Conservation (phyloP, 2,329 filamentous ascomycete genomes). For the Fusarium xylarioides region DNA sequence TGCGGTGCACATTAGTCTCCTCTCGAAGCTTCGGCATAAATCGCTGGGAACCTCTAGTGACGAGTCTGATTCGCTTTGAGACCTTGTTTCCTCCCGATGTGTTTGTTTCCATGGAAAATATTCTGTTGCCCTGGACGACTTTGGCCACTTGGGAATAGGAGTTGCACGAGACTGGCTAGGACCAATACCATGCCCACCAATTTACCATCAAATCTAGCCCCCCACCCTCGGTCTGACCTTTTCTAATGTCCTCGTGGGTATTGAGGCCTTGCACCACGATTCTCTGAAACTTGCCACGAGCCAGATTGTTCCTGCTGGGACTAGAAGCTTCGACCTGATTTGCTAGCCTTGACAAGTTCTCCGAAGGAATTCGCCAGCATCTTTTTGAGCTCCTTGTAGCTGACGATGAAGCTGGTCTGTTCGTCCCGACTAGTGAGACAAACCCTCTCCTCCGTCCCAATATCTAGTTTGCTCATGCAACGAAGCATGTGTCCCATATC, state of each 20-base stretch:
- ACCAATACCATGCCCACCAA: not conserved
- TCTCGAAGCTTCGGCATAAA: not conserved
- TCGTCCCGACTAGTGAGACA: conserved; percentile 89
- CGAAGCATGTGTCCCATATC: conserved; percentile 88
- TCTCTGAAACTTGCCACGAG: not conserved
- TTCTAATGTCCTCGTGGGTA: not conserved
- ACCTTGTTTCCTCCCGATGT: not conserved
- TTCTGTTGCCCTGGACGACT: not conserved
- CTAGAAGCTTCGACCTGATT: conserved; percentile 50
- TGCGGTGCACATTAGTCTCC: not conserved
- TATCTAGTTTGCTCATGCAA: conserved; percentile 92
- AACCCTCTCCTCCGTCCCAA: conserved; percentile 86
- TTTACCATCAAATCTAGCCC: not conserved
- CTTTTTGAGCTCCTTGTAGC: conserved; percentile 86
- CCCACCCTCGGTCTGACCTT: not conserved
- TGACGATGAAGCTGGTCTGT: conserved; percentile 87
- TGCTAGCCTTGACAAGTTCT: conserved; percentile 63
- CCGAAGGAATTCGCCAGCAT: conserved; percentile 66
- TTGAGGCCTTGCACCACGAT: not conserved
- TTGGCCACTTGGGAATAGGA: not conserved
- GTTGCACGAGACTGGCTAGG: not conserved
- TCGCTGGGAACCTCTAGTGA: not conserved
- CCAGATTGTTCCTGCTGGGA: conserved; percentile 1
- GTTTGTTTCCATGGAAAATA: not conserved
- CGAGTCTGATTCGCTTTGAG: not conserved